Evolutionary conservation across 306 rosid genomes (phyloP).

Genomic region (Inga laurina): DNA sequence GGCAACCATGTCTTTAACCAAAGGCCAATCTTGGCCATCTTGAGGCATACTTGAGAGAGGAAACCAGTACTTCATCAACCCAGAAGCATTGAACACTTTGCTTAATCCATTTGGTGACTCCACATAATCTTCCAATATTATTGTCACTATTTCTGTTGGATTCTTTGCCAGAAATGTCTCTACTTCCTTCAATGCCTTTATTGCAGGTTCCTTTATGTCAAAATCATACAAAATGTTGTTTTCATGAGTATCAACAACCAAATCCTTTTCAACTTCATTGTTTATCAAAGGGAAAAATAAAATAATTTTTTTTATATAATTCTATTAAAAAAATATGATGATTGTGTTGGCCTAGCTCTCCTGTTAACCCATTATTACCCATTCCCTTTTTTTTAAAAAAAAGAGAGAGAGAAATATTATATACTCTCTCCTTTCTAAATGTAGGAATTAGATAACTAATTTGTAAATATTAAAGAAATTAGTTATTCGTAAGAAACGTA

Average conservation of each 20-base stretch:
- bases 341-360: neutral
- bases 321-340: neutral
- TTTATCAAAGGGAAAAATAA: no score
- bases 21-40: constrained; percentile 41
- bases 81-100: constrained; percentile 37
- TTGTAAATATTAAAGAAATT: no score
- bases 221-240: no score
- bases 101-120: constrained; percentile 37
- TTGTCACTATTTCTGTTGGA: constrained; percentile 47
- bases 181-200: constrained; percentile 43
- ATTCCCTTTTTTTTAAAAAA: no score
- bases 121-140: constrained; percentile 54
- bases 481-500: no score
- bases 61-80: constrained; percentile 48
- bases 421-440: no score
- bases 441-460: no score
- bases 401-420: no score
- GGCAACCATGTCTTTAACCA: constrained; percentile 41
- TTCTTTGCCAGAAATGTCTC: constrained; percentile 36
- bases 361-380: neutral
- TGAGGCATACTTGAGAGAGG: constrained; percentile 30
- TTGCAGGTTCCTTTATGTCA: constrained; percentile 38
- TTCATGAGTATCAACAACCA: no score
- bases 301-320: neutral
- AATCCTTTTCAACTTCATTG: no score